Conservation (phyloP, 129 eudicot species). For the Centaurea solstitialis region DNA sequence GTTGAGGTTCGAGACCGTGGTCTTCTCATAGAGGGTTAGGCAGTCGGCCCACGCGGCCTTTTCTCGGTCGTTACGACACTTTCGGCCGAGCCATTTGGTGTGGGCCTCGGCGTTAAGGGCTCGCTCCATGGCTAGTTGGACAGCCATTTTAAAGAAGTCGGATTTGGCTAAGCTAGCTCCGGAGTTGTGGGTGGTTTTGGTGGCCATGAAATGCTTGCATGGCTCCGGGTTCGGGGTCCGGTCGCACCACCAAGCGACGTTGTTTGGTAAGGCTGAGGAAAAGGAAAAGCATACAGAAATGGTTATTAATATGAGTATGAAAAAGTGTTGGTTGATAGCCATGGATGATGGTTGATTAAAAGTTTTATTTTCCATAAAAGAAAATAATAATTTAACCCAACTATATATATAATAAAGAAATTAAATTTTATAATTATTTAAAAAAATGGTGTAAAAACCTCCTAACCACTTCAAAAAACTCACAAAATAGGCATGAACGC, state of each 20-base stretch:
- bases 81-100: conserved; percentile 46
- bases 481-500: too few relatives aligned
- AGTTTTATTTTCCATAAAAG: too few relatives aligned
- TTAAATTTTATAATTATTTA: too few relatives aligned
- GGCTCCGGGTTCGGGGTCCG: conserved; percentile 71
- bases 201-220: conserved; percentile 64
- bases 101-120: conserved; percentile 42
- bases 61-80: conserved; percentile 56
- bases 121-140: conserved; percentile 59
- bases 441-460: too few relatives aligned
- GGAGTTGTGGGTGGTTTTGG: background rate
- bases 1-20: conserved; percentile 59
- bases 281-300: conserved; percentile 6
- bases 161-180: conserved; percentile 27
- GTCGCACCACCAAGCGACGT: conserved; percentile 70
- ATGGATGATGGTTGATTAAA: background rate
- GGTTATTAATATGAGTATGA: conserved; percentile 22
- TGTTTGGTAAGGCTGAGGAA: conserved; percentile 31
- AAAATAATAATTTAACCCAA: too few relatives aligned
- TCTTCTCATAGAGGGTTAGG: conserved; percentile 44
- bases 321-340: conserved; percentile 3
- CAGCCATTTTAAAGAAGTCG: conserved; percentile 47
- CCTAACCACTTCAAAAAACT: too few relatives aligned
- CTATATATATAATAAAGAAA: too few relatives aligned
- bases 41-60: conserved; percentile 75